Percentiles rank a stretch among this genome's conserved stretches.
Conservation (phyloP, 1,284 basidiomycete genomes). For the Dichomitus squalens region DNA sequence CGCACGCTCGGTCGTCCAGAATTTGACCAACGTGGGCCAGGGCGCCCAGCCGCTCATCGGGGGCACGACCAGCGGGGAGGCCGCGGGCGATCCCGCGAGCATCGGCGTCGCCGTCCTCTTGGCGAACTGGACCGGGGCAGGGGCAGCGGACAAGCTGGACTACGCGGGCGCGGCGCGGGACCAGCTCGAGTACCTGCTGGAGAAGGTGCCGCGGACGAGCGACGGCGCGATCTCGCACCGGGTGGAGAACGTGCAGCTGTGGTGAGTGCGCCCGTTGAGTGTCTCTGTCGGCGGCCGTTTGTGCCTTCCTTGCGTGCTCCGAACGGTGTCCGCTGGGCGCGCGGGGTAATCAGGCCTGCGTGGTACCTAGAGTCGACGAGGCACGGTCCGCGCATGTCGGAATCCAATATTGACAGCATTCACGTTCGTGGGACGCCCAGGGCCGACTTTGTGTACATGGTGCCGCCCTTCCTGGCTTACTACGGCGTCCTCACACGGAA, state of each 20-base stretch:
- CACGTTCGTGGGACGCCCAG: constrained; percentile 36
- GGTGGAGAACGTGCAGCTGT: constrained; percentile 64
- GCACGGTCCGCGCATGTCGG: too few relatives aligned
- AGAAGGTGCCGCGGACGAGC: constrained; percentile 63
- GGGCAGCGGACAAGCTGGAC: constrained; percentile 40
- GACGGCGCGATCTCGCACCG: constrained; percentile 87
- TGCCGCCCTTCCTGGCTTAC: constrained; percentile 90
- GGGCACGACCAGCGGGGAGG: constrained; percentile 48
- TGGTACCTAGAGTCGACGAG: too few relatives aligned
- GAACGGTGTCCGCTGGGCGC: too few relatives aligned
- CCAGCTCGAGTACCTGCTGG: constrained; percentile 74
- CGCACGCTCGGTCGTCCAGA: constrained; percentile 54
- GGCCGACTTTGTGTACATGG: constrained; percentile 86
- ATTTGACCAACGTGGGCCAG: constrained; percentile 41
- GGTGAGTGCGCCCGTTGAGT: constrained; percentile 44
- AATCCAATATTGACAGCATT: not conserved
- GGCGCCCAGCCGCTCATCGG: constrained; percentile 54
- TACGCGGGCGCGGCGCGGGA: constrained; percentile 70
- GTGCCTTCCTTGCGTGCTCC: not conserved
- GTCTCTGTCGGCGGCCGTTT: not conserved
- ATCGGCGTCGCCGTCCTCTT: constrained; percentile 81
- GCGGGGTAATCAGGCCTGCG: not conserved
- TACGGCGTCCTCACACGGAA: constrained; percentile 79
- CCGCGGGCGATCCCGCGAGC: constrained; percentile 81
- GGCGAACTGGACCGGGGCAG: constrained; percentile 69